phyloP scores from a whole-genome alignment of 345 rosid genomes.

The Eucalyptus brandiana region DNA sequence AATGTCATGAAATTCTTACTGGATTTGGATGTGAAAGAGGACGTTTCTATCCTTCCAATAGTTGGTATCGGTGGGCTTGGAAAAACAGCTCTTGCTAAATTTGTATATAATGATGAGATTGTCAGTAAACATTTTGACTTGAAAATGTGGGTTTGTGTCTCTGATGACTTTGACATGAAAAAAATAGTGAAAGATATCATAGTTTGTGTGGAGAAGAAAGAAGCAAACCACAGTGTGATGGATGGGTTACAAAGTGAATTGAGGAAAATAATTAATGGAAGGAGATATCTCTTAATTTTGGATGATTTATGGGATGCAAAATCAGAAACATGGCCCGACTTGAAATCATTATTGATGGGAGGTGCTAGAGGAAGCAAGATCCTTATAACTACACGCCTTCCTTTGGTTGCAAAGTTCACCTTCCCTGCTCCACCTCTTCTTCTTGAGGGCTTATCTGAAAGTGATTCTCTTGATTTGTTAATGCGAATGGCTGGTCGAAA shows the following conservation, averaged over 20 bases:
- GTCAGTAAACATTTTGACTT: too few species aligned
- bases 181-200: too few species aligned
- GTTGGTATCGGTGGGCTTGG: too few species aligned
- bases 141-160: too few species aligned
- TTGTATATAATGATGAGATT: too few species aligned
- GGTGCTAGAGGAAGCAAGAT: not conserved
- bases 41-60: too few species aligned
- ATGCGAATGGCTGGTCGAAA: not conserved
- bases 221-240: too few species aligned
- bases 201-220: not conserved
- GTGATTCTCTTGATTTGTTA: not conserved
- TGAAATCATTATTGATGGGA: not conserved
- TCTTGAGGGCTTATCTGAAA: not conserved
- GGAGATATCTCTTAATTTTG: not conserved
- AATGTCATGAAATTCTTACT: too few species aligned
- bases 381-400: not conserved
- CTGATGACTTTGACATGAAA: too few species aligned
- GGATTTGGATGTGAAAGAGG: rapidly evolving
- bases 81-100: too few species aligned
- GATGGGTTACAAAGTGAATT: too few species aligned
- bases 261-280: not conserved
- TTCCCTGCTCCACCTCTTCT: rapidly evolving
- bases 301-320: not conserved
- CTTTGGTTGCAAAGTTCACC: not conserved
- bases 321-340: rapidly evolving